These are phyloP conservation scores for Schwanniomyces pseudopolymorphus DNA, from an alignment of 805 yeast genomes.

Conservation along the genomic window DNA sequence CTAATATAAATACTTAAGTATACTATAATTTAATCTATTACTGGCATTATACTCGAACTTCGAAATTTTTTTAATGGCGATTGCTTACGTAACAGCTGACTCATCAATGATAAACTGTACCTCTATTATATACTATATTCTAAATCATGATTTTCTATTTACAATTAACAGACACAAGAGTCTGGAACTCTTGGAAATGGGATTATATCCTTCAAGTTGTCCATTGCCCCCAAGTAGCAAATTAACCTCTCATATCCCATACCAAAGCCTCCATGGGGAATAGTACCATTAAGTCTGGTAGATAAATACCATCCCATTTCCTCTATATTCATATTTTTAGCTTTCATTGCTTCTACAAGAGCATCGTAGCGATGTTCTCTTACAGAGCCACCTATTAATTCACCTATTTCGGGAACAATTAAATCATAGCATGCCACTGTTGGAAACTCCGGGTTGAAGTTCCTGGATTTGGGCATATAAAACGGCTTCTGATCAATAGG, in stretches of 20 bases:
- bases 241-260: constrained; percentile 88
- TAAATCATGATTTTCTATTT: constrained; percentile 1
- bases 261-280: constrained; percentile 97
- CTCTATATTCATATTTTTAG: constrained; percentile 55
- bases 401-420: constrained; percentile 89
- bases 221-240: constrained; percentile 68
- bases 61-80: constrained; percentile 10
- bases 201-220: constrained; percentile 81
- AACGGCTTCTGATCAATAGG: constrained; percentile 82
- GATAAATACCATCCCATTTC: constrained; percentile 79
- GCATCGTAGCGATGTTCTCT: constrained; percentile 67
- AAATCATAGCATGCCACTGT: constrained; percentile 92
- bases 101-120: background rate
- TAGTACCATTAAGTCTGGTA: constrained; percentile 71
- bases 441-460: constrained; percentile 25
- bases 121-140: background rate
- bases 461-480: constrained; percentile 71
- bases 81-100: background rate
- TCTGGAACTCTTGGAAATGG: constrained; percentile 79
- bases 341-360: constrained; percentile 50
- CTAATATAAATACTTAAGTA: background rate
- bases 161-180: constrained; percentile 30
- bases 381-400: constrained; percentile 89
- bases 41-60: background rate
- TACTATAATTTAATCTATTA: background rate